Percentiles rank a stretch among this genome's conserved stretches.
These are phyloP conservation scores for Ganoderma meredithae DNA, from an alignment of 1,284 basidiomycete genomes.

Conservation along the genomic window DNA sequence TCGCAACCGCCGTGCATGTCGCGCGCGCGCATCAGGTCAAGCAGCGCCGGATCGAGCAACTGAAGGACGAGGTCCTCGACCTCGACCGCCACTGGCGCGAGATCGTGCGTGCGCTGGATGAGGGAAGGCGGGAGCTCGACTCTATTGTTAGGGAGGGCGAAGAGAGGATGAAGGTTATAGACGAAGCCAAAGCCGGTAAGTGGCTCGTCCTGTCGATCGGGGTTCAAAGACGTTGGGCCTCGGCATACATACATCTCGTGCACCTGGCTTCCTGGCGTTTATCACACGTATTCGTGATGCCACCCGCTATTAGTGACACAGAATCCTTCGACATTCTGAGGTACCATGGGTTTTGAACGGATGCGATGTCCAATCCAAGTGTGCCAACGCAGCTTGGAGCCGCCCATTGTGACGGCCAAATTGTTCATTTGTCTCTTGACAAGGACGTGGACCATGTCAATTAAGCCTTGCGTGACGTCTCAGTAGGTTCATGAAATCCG, in stretches of 20 bases:
- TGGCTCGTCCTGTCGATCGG: slow-evolving; percentile 26
- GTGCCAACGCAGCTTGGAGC: not conserved
- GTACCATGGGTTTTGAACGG: slow-evolving; percentile 1
- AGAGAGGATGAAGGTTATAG: slow-evolving; percentile 70
- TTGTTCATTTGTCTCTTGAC: not conserved
- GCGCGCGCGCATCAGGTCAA: slow-evolving; percentile 76
- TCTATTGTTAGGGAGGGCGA: slow-evolving; percentile 75
- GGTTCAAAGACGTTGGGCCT: not conserved
- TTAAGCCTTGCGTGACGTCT: not conserved
- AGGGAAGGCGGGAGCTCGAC: slow-evolving; percentile 71
- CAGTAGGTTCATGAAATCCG: not conserved
- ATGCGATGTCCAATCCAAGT: not conserved
- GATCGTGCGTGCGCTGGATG: slow-evolving; percentile 66
- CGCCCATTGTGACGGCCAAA: not conserved
- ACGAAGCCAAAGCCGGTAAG: slow-evolving; percentile 72
- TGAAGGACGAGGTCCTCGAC: slow-evolving; percentile 72
- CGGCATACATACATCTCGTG: slow-evolving; percentile 1
- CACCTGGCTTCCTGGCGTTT: slow-evolving; percentile 7
- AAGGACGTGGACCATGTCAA: not conserved
- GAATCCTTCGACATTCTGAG: not conserved
- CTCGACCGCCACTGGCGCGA: slow-evolving; percentile 72
- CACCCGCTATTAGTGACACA: not conserved
- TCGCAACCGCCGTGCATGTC: slow-evolving; percentile 69
- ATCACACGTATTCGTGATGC: slow-evolving; percentile 4
- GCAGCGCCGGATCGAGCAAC: slow-evolving; percentile 72